Conservation (phyloP, 1,284 basidiomycete genomes). For the Sporisorium iseilematis-ciliati region DNA sequence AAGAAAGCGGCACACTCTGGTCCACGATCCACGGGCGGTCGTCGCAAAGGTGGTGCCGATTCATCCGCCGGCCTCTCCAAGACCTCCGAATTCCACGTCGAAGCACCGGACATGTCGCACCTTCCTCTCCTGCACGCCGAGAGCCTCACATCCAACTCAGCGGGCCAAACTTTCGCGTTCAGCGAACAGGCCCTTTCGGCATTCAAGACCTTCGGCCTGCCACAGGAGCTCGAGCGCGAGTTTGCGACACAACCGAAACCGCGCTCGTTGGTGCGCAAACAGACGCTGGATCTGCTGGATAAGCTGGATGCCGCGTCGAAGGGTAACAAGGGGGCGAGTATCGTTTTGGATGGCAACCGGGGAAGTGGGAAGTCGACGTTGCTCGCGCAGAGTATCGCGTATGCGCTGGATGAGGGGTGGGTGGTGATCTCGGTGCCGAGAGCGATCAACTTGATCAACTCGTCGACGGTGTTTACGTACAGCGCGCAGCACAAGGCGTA, state of each 20-base stretch:
- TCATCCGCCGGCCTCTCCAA: slow-evolving; percentile 46
- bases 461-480: slow-evolving; percentile 81
- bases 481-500: slow-evolving; percentile 82
- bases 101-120: slow-evolving; percentile 58
- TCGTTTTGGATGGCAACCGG: slow-evolving; percentile 73
- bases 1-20: slow-evolving; percentile 49
- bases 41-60: slow-evolving; percentile 60
- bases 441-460: slow-evolving; percentile 82
- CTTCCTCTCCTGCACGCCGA: slow-evolving; percentile 52
- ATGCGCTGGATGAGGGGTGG: slow-evolving; percentile 80
- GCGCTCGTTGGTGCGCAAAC: slow-evolving; percentile 52
- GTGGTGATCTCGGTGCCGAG: slow-evolving; percentile 89
- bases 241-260: slow-evolving; percentile 50
- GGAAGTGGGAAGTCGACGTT: slow-evolving; percentile 88
- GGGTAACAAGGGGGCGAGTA: slow-evolving; percentile 17
- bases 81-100: slow-evolving; percentile 48
- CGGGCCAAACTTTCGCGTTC: slow-evolving; percentile 55
- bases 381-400: slow-evolving; percentile 83
- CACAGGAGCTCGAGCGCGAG: slow-evolving; percentile 54
- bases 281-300: slow-evolving; percentile 57
- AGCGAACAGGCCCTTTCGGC: slow-evolving; percentile 47
- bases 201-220: slow-evolving; percentile 56
- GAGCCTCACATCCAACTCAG: slow-evolving; percentile 35
- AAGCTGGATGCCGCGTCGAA: slow-evolving; percentile 51
- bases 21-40: slow-evolving; percentile 54